Evolutionary conservation across 371 early-diverging fungal species (phyloP), one percentile per base, ranked within the genome.

Genomic region (Rhizopus arrhizus): DNA sequence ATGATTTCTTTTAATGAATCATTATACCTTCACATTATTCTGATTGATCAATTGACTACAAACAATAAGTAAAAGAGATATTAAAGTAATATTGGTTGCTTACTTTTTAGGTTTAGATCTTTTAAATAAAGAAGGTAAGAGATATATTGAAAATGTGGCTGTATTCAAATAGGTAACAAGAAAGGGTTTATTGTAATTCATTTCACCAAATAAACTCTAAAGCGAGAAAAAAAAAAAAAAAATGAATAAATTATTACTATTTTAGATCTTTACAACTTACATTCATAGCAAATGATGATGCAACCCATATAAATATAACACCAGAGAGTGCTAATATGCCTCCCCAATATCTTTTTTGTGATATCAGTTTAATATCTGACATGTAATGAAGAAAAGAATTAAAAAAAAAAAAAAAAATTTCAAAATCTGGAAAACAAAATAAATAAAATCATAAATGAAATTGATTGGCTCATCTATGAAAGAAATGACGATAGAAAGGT

Each of bases 281-380:
- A 69, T 77, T 89, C 75, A 89, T 86, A 28, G 88, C 73, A 72
- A 89, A 91, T 33, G 88, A 87, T 43, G 90, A 89, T 0, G 81
- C 73, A 7, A 89, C 89, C 91, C 91, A 91, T 56, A 91, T 86
- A 58, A 86, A 68, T 40, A 90, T 89, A 4, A 91, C 90, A 52
- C 75, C 69, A 11, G 85, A 69, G 38, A 90, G 73, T 13, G 84
- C 75, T 1, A 83, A 38, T 12, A 90, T 77, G 5, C 91, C 91
- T 22, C 84, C 45, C 22, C 65, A 75, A 61, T 78, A 84, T 58
- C 78, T 70, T 34, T 57, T 63, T 49, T 58, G 62, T 38, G 64
- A 55, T 16, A 63, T n/a, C 40, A 58, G 55, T 49, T 65, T 62
- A 52, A 53, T 41, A 36, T 61, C 62, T 34, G 68, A 59, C 57